Evolutionary conservation across 129 eudicot genomes (phyloP).

Genomic region (Solidago caesia): DNA sequence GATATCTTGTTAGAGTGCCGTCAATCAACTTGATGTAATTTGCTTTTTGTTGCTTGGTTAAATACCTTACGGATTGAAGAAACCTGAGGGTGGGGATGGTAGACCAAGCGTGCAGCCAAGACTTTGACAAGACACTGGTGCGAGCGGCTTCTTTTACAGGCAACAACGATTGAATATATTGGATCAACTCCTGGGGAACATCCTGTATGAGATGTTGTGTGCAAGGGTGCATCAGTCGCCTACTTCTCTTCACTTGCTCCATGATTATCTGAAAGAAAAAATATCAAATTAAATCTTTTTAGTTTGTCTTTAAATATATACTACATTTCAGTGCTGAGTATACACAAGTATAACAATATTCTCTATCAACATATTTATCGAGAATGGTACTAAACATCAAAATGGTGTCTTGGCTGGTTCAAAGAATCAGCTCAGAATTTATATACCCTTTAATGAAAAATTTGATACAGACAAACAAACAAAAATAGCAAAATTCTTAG

Average conservation of each 20-base stretch:
- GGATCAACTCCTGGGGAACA: neutral
- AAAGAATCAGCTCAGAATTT: no score
- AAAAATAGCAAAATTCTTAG: no score
- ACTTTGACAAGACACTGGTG: conserved; percentile 10
- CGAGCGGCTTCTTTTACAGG: neutral
- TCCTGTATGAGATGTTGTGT: neutral
- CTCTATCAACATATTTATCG: no score
- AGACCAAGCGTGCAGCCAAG: conserved; percentile 25
- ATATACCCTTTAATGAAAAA: no score
- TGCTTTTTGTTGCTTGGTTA: neutral
- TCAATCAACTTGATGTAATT: neutral
- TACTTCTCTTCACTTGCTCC: neutral
- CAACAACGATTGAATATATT: neutral
- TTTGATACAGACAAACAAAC: no score
- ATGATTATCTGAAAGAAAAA: neutral
- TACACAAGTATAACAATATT: no score
- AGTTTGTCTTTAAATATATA: no score
- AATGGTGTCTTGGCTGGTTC: no score
- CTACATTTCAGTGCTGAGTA: no score
- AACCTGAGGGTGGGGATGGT: conserved; percentile 15
- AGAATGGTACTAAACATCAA: no score
- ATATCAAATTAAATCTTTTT: no score
- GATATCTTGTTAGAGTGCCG: neutral
- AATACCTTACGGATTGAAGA: neutral
- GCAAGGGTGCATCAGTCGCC: neutral